phyloP scores from a whole-genome alignment of 257 asterid genomes.

The Solanum ahanhuiri region DNA sequence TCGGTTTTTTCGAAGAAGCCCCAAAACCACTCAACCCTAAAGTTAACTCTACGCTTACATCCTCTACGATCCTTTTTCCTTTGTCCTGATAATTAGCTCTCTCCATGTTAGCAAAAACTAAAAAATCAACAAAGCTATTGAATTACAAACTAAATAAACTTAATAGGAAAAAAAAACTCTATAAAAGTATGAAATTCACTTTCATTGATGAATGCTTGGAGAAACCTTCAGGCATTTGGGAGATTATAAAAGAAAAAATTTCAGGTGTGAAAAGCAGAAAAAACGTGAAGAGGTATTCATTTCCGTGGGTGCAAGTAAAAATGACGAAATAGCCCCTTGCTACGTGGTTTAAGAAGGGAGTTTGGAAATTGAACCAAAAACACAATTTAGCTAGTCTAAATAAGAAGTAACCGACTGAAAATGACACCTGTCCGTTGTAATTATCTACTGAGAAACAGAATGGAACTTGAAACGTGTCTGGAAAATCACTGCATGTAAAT shows the following conservation, averaged over 20 bases:
- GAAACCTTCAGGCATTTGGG: neutral
- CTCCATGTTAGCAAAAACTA: constrained; percentile 15
- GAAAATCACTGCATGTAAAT: neutral
- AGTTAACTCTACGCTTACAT: constrained; percentile 29
- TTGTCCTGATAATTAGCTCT: neutral
- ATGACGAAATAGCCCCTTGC: constrained; percentile 27
- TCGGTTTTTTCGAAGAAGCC: constrained; percentile 36
- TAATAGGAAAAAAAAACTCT: too few species aligned
- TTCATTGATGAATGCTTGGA: neutral
- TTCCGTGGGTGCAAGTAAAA: neutral
- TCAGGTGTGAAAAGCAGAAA: neutral
- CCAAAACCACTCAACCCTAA: constrained; percentile 82
- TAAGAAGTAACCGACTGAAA: neutral
- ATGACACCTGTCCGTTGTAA: neutral
- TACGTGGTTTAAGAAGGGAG: constrained; percentile 38
- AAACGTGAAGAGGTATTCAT: neutral
- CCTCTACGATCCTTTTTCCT: neutral
- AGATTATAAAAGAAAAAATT: neutral
- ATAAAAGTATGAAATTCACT: too few species aligned
- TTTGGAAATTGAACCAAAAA: constrained; percentile 8
- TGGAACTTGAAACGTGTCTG: neutral
- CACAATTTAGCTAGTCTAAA: constrained; percentile 1
- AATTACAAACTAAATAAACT: neutral
- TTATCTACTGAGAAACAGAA: neutral
- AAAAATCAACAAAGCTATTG: neutral